phyloP scores from a whole-genome alignment of 345 rosid genomes.

The Hibiscus tridactylites region DNA sequence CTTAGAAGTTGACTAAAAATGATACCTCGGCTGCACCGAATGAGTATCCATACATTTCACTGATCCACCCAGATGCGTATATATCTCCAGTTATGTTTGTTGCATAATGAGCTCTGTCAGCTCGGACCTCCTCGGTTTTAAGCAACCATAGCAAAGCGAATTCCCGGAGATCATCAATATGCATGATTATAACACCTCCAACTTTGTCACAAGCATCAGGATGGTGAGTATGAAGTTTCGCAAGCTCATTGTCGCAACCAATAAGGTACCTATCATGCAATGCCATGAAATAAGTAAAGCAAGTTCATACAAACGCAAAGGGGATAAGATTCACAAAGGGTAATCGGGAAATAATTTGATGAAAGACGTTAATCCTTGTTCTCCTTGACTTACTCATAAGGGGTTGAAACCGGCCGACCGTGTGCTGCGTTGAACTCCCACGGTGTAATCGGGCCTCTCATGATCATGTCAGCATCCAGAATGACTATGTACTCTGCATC shows the following conservation, averaged over 20 bases:
- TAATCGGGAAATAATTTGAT: background rate
- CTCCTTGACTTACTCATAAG: constrained; percentile 64
- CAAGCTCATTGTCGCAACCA: constrained; percentile 91
- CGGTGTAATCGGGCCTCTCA: constrained; percentile 94
- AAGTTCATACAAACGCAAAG: background rate
- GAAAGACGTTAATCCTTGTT: background rate
- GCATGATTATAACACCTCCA: constrained; percentile 96
- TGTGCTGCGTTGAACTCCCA: constrained; percentile 89
- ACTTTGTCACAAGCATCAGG: constrained; percentile 96
- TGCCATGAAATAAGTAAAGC: constrained; percentile 5
- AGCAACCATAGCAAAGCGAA: constrained; percentile 86
- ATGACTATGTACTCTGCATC: constrained; percentile 90
- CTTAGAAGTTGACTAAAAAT: background rate
- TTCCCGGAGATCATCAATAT: constrained; percentile 83
- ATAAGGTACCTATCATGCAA: constrained; percentile 66
- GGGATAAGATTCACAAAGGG: background rate
- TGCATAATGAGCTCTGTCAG: constrained; percentile 91
- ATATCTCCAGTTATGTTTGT: constrained; percentile 85
- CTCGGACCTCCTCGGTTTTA: constrained; percentile 92
- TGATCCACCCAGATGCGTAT: constrained; percentile 91
- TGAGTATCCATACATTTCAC: constrained; percentile 98
- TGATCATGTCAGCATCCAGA: constrained; percentile 96
- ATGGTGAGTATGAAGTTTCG: constrained; percentile 78
- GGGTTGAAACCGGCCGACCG: constrained; percentile 95
- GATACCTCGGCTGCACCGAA: constrained; percentile 97